Evolutionary conservation across 176 grass and related monocot species (phyloP).

Genomic region (Raddia guianensis): DNA sequence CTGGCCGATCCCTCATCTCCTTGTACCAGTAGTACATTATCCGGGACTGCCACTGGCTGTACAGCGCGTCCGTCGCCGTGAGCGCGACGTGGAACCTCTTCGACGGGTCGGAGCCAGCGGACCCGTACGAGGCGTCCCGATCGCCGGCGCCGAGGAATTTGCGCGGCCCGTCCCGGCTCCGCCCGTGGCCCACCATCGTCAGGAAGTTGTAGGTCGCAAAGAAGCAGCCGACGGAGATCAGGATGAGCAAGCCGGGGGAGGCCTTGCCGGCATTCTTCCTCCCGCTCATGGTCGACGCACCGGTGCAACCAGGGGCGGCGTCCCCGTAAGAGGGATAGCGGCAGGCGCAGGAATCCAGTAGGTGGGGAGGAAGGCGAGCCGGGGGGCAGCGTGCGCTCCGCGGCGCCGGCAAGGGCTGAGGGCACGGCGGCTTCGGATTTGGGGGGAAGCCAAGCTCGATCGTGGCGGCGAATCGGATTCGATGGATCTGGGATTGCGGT

Average conservation of each 20-base stretch:
- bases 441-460: background rate
- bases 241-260: constrained; percentile 56
- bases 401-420: background rate
- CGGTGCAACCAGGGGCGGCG: background rate
- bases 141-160: constrained; percentile 38
- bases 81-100: constrained; percentile 88
- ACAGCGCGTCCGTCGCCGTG: constrained; percentile 84
- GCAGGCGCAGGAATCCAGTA: background rate
- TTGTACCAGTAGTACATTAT: constrained; percentile 97
- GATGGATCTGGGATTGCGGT: constrained; percentile 44
- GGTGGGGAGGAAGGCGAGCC: background rate
- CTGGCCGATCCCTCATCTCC: constrained; percentile 63
- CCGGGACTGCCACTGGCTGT: constrained; percentile 97
- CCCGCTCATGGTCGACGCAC: constrained; percentile 45
- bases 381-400: background rate
- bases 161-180: constrained; percentile 34
- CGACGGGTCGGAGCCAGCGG: constrained; percentile 43
- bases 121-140: constrained; percentile 19
- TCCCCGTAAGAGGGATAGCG: background rate
- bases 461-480: background rate
- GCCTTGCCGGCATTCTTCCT: constrained; percentile 58
- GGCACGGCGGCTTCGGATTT: background rate
- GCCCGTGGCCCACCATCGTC: constrained; percentile 52
- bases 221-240: constrained; percentile 63
- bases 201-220: constrained; percentile 89